Evolutionary conservation across 2,329 filamentous ascomycete species (phyloP), one percentile per base, ranked within the genome.

Genomic region (Paradendryphiella salina): DNA sequence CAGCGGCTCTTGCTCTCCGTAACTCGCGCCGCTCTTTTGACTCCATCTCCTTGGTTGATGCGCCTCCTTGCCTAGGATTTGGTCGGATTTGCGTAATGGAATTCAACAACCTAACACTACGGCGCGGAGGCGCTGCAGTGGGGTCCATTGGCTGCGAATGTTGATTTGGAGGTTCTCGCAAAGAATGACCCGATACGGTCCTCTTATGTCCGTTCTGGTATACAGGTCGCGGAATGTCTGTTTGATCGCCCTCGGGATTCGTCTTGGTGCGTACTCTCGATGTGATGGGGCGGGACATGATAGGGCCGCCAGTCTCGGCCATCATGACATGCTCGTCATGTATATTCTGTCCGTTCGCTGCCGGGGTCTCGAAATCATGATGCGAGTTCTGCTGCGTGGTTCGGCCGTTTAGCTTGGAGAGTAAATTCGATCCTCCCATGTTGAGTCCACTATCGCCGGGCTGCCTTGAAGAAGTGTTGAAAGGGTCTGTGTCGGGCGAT

Each of bases 111-210:
- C 77, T 66, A 34, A 75, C 74, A 52, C 77, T 79, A 51, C 77
- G 71, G 35, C 77, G 64, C 26, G 74, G 71, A 10, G 71, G 75
- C 23, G 74, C 75, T 17, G 75, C 71, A n/a, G 75, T 71, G n/a
- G 71, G 69, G 47, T 76, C 75, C n/a, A 59, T 46, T 3, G 59
- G 29, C 31, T 63, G 57, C n/a, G 45, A 49, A 31, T 48, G 69
- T 52, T 41, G 62, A 56, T 26, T 67, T 54, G 61, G 60, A 13
- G 46, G 31, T 34, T 73, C 70, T 21, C 72, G 72, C n/a, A 73
- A 66, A 5, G 79, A 76, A 61, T 96, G 90, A 3, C 93, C 93
- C 33, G 93, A 96, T n/a, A 96, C 83, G 1, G 91, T 96, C 61
- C 93, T 85, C 76, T 96, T 97, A 70, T 91, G 85, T 53, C 92